phyloP scores from a whole-genome alignment of 352 stramenopile genomes.

The Pythium scleroteichum region DNA sequence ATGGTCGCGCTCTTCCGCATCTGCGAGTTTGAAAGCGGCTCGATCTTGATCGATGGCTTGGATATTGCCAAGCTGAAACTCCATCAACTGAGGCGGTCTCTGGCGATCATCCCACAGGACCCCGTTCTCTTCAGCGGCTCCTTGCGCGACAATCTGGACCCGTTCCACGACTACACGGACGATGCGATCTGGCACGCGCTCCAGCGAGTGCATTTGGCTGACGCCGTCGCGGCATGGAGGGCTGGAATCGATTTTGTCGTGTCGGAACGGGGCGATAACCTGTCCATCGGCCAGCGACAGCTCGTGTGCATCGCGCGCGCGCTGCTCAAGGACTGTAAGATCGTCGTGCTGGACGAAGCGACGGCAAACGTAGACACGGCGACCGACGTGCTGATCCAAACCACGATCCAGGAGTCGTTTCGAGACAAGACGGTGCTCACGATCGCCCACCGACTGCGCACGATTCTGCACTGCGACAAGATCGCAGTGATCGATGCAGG shows the following conservation, averaged over 20 bases:
- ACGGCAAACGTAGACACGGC: conserved; percentile 90
- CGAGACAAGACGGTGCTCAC: conserved; percentile 69
- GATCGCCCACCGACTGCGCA: conserved; percentile 94
- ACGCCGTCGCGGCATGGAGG: conserved; percentile 15
- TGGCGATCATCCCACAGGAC: conserved; percentile 80
- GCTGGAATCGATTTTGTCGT: conserved; percentile 41
- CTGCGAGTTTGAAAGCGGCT: conserved; percentile 33
- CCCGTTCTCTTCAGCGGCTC: conserved; percentile 90
- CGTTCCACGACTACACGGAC: conserved; percentile 73
- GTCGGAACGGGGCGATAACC: conserved; percentile 89
- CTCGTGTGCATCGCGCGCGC: conserved; percentile 94
- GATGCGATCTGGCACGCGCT: conserved; percentile 36
- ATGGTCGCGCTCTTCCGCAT: conserved; percentile 45
- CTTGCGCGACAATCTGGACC: conserved; percentile 89
- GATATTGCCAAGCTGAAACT: conserved; percentile 52
- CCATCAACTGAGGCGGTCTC: conserved; percentile 22
- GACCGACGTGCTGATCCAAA: conserved; percentile 84
- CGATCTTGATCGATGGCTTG: conserved; percentile 82
- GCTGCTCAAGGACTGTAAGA: conserved; percentile 78
- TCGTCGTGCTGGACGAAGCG: conserved; percentile 96
- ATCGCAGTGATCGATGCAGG: conserved; percentile 37
- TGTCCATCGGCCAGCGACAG: conserved; percentile 93
- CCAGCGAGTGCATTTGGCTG: conserved; percentile 31
- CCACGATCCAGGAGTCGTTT: conserved; percentile 52
- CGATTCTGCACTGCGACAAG: conserved; percentile 92